Evolutionary conservation across 495 filamentous ascomycete genomes (phyloP).

Genomic region (Talaromyces stipitatus): DNA sequence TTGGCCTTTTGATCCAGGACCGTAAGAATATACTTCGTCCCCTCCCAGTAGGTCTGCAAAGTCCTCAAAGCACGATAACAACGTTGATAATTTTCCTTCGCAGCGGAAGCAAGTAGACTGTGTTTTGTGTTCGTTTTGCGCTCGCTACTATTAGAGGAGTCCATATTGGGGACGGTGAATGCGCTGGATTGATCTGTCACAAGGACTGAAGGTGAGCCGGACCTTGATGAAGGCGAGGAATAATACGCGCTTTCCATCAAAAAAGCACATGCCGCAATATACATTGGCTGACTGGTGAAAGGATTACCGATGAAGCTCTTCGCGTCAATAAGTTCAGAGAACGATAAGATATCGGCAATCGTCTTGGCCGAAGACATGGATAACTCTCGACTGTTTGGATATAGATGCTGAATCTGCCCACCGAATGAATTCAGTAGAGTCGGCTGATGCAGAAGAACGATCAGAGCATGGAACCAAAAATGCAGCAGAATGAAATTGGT

Average conservation of each 20-base stretch:
- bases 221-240: slow-evolving; percentile 27
- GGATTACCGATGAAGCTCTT: slow-evolving; percentile 78
- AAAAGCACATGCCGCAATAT: slow-evolving; percentile 82
- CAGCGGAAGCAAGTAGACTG: slow-evolving; percentile 63
- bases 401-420: slow-evolving; percentile 58
- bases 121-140: slow-evolving; percentile 55
- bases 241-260: slow-evolving; percentile 66
- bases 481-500: slow-evolving; percentile 83
- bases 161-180: slow-evolving; percentile 33
- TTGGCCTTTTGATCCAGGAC: slow-evolving; percentile 82
- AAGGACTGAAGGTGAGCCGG: slow-evolving; percentile 24
- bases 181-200: slow-evolving; percentile 33
- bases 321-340: slow-evolving; percentile 70
- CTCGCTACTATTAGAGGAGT: slow-evolving; percentile 24
- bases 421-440: slow-evolving; percentile 72
- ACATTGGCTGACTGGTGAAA: slow-evolving; percentile 84
- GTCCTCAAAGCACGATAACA: slow-evolving; percentile 76
- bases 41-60: slow-evolving; percentile 73
- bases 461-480: slow-evolving; percentile 85
- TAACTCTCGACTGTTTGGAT: slow-evolving; percentile 69
- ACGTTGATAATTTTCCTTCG: slow-evolving; percentile 70
- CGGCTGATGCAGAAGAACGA: slow-evolving; percentile 77
- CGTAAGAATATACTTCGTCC: slow-evolving; percentile 77
- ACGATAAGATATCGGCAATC: slow-evolving; percentile 75
- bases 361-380: slow-evolving; percentile 87